Evolutionary conservation across 2,329 filamentous ascomycete genomes (phyloP).

Genomic region (Neonectria hederae): DNA sequence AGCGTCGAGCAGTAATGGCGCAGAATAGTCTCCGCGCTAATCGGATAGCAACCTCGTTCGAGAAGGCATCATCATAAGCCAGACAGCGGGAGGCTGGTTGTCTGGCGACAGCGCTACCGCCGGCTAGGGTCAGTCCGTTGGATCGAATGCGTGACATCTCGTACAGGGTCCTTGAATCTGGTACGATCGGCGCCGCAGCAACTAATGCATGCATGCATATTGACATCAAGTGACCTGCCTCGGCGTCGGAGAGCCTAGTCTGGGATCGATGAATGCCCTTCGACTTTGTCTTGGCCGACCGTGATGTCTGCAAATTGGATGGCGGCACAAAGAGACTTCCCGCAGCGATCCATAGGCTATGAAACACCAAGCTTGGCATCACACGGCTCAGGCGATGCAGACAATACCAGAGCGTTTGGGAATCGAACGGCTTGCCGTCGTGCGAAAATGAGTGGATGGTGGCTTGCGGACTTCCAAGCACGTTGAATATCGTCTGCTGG

Average conservation of each 20-base stretch:
- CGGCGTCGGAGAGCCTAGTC: slow-evolving; percentile 54
- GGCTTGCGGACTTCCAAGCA: slow-evolving; percentile 66
- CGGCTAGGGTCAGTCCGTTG: slow-evolving; percentile 60
- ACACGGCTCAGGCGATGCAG: slow-evolving; percentile 68
- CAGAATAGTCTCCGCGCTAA: slow-evolving; percentile 67
- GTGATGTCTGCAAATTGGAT: slow-evolving; percentile 52
- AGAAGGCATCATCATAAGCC: slow-evolving; percentile 71
- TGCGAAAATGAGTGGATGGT: slow-evolving; percentile 66
- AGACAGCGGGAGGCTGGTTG: slow-evolving; percentile 63
- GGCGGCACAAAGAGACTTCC: slow-evolving; percentile 67
- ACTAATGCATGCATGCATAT: slow-evolving; percentile 72
- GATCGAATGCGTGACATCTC: slow-evolving; percentile 70
- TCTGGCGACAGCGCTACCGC: slow-evolving; percentile 55
- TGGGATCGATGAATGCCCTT: slow-evolving; percentile 47
- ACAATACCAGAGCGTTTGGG: slow-evolving; percentile 70
- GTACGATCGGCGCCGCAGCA: slow-evolving; percentile 63
- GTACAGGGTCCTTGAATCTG: slow-evolving; percentile 58
- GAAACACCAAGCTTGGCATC: slow-evolving; percentile 67
- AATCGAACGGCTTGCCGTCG: slow-evolving; percentile 64
- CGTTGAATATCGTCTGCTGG: slow-evolving; percentile 71
- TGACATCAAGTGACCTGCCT: slow-evolving; percentile 64
- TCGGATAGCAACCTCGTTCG: slow-evolving; percentile 67
- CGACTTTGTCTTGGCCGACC: slow-evolving; percentile 44
- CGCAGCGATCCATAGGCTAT: slow-evolving; percentile 71
- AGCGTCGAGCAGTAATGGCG: slow-evolving; percentile 63